Conservation (phyloP, 2,329 filamentous ascomycete species). For the Penicillium vulpinum region DNA sequence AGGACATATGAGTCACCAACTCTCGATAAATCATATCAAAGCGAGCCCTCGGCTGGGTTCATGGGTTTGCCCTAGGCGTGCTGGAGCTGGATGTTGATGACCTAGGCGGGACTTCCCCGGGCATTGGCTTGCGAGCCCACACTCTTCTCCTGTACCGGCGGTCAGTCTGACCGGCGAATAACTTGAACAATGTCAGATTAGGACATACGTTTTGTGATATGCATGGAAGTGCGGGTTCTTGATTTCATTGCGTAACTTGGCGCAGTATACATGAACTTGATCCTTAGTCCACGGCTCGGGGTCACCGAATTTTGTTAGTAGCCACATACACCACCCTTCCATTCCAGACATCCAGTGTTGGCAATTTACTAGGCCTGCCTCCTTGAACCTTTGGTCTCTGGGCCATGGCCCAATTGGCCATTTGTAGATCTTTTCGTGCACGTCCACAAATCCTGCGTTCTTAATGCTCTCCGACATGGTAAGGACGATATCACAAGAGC, state of each 20-base stretch:
- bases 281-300: conserved; percentile 15
- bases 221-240: conserved; percentile 6
- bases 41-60: background rate
- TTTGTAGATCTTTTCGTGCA: conserved; percentile 32
- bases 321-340: conserved; percentile 33
- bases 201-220: conserved; percentile 9
- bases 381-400: conserved; percentile 29
- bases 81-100: background rate
- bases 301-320: conserved; percentile 27
- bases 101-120: background rate
- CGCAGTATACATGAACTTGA: conserved; percentile 7
- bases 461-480: conserved; percentile 27
- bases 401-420: conserved; percentile 36
- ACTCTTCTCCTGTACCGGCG: background rate
- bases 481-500: conserved; percentile 21
- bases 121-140: conserved; percentile 8
- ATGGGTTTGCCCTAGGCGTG: background rate
- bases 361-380: conserved; percentile 42
- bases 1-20: background rate
- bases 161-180: background rate
- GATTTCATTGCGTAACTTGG: conserved; percentile 2
- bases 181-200: background rate
- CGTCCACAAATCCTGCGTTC: conserved; percentile 34
- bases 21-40: background rate
- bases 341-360: conserved; percentile 31